Evolutionary conservation across 306 rosid species (phyloP).

Genomic region (Pterocarpus santalinus): DNA sequence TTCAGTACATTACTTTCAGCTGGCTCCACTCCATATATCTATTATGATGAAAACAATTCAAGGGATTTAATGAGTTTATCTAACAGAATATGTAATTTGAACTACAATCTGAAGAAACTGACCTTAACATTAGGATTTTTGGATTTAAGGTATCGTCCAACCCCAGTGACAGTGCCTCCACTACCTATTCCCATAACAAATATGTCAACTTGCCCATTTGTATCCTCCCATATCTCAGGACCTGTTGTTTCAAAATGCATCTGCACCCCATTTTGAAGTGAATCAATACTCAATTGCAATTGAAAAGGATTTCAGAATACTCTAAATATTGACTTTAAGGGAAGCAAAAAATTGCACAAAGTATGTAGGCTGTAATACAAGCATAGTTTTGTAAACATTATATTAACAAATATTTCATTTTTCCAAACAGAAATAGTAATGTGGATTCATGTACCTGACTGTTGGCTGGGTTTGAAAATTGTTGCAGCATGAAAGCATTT

Average conservation of each 20-base stretch:
- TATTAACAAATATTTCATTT: not conserved
- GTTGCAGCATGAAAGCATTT: constrained; percentile 83
- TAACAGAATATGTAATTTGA: constrained; percentile 27
- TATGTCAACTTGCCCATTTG: constrained; percentile 90
- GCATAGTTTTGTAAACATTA: not conserved
- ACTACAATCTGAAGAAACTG: constrained; percentile 20
- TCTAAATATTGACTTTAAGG: not conserved
- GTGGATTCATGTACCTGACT: not conserved
- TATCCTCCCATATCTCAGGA: constrained; percentile 99
- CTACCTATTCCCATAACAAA: constrained; percentile 99
- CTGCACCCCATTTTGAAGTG: constrained; percentile 53
- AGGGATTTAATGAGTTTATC: constrained; percentile 24
- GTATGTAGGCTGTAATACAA: too few relatives aligned
- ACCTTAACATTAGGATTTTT: constrained; percentile 90
- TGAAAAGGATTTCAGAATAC: constrained; percentile 11
- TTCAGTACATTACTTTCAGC: constrained; percentile 85
- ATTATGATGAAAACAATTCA: constrained; percentile 30
- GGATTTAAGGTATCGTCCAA: constrained; percentile 92
- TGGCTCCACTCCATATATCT: constrained; percentile 90
- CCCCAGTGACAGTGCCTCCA: constrained; percentile 96
- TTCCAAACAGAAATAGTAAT: constrained; percentile 44
- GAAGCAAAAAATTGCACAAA: too few relatives aligned
- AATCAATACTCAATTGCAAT: constrained; percentile 26
- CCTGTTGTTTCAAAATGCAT: constrained; percentile 97
- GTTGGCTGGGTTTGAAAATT: constrained; percentile 90